Evolutionary conservation across 306 rosid genomes (phyloP), one percentile per base, ranked within the genome.

Genomic region (Astragalus glycyphyllos): DNA sequence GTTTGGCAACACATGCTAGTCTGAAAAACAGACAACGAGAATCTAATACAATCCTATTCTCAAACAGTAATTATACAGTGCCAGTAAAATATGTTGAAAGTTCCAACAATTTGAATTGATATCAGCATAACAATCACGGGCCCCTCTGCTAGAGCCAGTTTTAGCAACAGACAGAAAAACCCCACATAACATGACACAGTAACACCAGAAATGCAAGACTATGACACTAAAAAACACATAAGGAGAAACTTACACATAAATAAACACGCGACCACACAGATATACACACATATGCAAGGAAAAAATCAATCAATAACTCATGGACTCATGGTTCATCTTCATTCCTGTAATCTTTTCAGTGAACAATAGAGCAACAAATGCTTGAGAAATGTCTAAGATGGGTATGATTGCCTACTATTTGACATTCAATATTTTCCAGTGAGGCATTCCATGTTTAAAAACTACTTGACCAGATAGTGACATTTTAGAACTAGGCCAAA

Each of bases 251-350:
- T 17, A 17, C 20, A 23, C 5, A 29, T 35, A 37, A 35, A 59
- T 4, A 35, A 12, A 20, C 1, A 71, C n/a, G 20, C 34, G 11
- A 38, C n/a, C 17, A 47, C 26, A 15, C 10, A 53, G 1, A 8
- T 26, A 62, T 4, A 69, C 26, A 31, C 12, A 31, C 3, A 5
- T 3, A 71, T 2, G 44, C 11, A 69, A 51, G 31, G 59, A 48
- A 49, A 35, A n/a, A 49, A 31, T 31, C 56, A 38, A 57, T 58
- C 9, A 65, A 11, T 4, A 15, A 38, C 23, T 20, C 23, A 20
- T 20, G 23, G 23, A 20, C 41, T 64, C 64, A 58, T 11, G 20
- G 17, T 26, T 65, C 69, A 65, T 65, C 41, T 48, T 15, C 74
- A 65, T 31, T 40, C 34, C 11, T 40, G 49, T 20, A 20, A 20